Evolutionary conservation across 163 green algal genomes (phyloP).

Genomic region (Chlamydomonas reinhardtii): DNA sequence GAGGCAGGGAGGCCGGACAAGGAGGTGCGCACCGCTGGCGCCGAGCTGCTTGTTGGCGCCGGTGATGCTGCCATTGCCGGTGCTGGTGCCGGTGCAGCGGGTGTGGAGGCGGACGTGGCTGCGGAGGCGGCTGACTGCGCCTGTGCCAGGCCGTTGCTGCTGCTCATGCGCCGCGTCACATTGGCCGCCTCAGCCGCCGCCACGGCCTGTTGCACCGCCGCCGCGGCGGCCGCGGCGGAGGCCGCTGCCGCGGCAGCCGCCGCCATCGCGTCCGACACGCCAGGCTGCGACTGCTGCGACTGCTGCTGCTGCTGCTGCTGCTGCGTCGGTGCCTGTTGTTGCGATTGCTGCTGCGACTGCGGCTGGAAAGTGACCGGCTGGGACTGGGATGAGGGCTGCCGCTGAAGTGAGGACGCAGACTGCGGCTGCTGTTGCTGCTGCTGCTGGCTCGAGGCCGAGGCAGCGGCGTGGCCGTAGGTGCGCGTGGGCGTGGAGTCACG

Average conservation of each 20-base stretch:
- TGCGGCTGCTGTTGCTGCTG: neutral
- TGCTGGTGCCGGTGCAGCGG: neutral
- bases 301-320: conserved; percentile 5
- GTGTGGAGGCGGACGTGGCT: neutral
- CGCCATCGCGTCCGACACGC: neutral
- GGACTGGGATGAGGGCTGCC: too few species aligned
- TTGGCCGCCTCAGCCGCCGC: neutral
- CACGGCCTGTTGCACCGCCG: neutral
- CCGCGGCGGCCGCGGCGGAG: neutral
- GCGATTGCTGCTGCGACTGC: conserved; percentile 14
- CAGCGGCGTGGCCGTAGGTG: neutral
- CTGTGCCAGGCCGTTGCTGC: neutral
- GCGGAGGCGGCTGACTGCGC: neutral
- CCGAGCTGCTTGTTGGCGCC: neutral
- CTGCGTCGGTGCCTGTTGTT: conserved; percentile 2
- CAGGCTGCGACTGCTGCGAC: neutral
- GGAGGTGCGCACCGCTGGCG: neutral
- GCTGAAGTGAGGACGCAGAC: neutral
- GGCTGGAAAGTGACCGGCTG: too few species aligned
- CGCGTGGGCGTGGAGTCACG: conserved; percentile 22
- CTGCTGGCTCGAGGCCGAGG: neutral
- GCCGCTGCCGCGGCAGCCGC: neutral
- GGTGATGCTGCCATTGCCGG: neutral
- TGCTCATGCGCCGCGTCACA: neutral
- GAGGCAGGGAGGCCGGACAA: too few species aligned